Evolutionary conservation across 768 basidiomycete genomes (phyloP).

Genomic region (Tulasnella sp.): DNA sequence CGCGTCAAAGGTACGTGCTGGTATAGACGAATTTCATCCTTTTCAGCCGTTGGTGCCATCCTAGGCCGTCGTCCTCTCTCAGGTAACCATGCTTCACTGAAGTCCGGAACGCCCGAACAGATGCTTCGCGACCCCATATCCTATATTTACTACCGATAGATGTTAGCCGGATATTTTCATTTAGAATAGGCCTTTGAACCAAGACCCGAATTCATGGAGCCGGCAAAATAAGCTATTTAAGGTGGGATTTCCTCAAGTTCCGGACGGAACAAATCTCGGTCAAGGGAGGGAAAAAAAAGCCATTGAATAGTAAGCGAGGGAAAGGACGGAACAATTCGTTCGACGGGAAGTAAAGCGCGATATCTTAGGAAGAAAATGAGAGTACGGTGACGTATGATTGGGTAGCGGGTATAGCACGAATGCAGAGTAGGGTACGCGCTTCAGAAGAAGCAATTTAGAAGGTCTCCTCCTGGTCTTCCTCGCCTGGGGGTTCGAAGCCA

Average conservation of each 20-base stretch:
- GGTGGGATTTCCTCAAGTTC: not conserved
- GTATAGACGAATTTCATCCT: too few species aligned
- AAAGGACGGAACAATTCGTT: not conserved
- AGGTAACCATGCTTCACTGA: not conserved
- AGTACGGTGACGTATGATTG: not conserved
- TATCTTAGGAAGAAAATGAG: not conserved
- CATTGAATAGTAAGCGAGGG: not conserved
- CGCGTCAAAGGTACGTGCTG: too few species aligned
- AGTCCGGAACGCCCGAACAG: not conserved
- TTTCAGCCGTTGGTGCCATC: not conserved
- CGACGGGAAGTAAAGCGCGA: not conserved
- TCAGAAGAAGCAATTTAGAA: not conserved
- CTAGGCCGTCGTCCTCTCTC: not conserved
- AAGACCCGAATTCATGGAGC: not conserved
- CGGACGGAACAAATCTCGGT: not conserved
- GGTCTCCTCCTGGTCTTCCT: constrained; percentile 31
- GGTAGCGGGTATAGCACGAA: not conserved
- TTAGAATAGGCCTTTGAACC: not conserved
- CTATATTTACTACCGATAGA: not conserved
- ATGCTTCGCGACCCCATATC: not conserved
- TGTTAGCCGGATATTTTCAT: not conserved
- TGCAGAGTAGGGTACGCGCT: not conserved
- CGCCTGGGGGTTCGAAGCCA: constrained; percentile 31
- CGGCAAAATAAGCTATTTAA: constrained; percentile 14
- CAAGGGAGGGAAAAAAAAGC: not conserved